Percentiles rank a stretch among this genome's conserved stretches.
phyloP scores from a whole-genome alignment of 2,329 filamentous ascomycete genomes.

The Endocalyx cinctus region DNA sequence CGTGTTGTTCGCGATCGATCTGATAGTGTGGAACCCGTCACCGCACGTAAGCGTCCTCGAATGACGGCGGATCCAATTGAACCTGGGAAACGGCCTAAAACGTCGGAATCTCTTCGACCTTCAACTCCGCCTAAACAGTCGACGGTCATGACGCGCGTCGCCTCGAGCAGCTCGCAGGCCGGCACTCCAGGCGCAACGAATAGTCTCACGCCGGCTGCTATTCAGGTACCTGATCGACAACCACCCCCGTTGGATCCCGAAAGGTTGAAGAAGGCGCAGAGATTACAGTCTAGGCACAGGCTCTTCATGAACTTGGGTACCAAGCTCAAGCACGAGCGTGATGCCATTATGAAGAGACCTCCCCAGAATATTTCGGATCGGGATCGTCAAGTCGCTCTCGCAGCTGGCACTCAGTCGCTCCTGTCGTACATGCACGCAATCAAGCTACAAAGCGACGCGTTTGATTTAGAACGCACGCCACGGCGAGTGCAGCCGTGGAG shows the following conservation, averaged over 20 bases:
- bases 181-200: conserved; percentile 45
- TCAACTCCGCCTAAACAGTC: conserved; percentile 48
- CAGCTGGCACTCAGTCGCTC: conserved; percentile 25
- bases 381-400: conserved; percentile 22
- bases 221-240: conserved; percentile 26
- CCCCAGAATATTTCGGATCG: conserved; percentile 14
- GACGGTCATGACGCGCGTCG: conserved; percentile 48
- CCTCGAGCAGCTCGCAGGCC: conserved; percentile 48
- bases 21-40: conserved; percentile 36
- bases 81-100: conserved; percentile 38
- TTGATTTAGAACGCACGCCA: conserved; percentile 38
- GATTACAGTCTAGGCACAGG: conserved; percentile 32
- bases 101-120: conserved; percentile 39
- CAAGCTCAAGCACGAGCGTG: conserved; percentile 51
- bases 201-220: conserved; percentile 36
- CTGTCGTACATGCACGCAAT: conserved; percentile 48
- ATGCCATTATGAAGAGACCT: conserved; percentile 35
- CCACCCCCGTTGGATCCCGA: conserved; percentile 28
- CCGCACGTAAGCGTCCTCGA: conserved; percentile 47
- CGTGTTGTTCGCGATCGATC: conserved; percentile 29
- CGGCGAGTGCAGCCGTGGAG: conserved; percentile 31
- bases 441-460: conserved; percentile 41
- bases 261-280: conserved; percentile 21
- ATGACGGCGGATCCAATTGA: conserved; percentile 30
- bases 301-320: conserved; percentile 39